These are phyloP conservation scores for Yamadazyma paraphyllophila DNA, from an alignment of 805 yeast species.

Conservation along the genomic window DNA sequence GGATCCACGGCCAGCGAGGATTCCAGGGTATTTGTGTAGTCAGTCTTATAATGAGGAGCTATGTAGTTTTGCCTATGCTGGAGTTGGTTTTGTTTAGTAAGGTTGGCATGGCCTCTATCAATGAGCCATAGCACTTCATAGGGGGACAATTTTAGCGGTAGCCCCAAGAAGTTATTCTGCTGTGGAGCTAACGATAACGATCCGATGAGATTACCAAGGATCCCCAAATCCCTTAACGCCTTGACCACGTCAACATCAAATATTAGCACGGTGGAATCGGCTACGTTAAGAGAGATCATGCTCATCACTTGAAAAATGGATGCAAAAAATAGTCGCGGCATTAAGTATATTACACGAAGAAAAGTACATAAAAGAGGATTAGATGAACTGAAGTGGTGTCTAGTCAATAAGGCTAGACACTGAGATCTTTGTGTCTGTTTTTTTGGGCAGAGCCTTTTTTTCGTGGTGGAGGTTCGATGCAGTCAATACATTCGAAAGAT, in stretches of 20 bases:
- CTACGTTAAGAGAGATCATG: constrained; percentile 8
- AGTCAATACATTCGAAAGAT: constrained; percentile 12
- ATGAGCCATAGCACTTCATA: constrained; percentile 76
- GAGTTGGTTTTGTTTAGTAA: constrained; percentile 1
- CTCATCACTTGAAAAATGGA: background rate
- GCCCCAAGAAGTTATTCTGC: constrained; percentile 81
- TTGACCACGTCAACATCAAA: constrained; percentile 57
- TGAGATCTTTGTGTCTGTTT: constrained; percentile 26
- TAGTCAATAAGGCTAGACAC: constrained; percentile 34
- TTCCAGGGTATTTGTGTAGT: background rate
- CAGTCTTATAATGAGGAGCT: background rate
- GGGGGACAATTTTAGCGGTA: constrained; percentile 70
- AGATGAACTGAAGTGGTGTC: constrained; percentile 1
- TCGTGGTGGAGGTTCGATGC: constrained; percentile 6
- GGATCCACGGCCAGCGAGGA: background rate
- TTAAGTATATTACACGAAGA: background rate
- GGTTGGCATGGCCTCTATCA: constrained; percentile 22
- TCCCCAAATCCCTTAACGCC: constrained; percentile 55
- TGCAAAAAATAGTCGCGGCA: background rate
- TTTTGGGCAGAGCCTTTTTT: background rate
- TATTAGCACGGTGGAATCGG: constrained; percentile 44
- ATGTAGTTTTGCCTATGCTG: background rate
- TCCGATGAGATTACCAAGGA: constrained; percentile 78
- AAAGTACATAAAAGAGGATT: background rate
- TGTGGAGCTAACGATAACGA: constrained; percentile 90